Base-by-base conservation (phyloP, 2,329 filamentous ascomycete genomes). In the Rutstroemia sp. region DNA sequence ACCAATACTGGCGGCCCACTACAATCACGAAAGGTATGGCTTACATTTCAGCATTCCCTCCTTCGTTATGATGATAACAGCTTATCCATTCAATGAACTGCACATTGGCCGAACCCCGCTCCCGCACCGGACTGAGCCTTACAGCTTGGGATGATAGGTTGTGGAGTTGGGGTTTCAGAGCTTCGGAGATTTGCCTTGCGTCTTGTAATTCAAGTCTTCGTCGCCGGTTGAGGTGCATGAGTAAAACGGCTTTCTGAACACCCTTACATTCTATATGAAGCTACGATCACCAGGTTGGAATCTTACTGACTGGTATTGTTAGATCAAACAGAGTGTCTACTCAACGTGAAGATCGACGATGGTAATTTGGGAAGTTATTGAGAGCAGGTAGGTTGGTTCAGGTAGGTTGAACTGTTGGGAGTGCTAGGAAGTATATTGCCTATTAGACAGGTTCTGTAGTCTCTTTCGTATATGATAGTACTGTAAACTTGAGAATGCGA, bases 71-170 rank as follows among this genome's bases (percentile, higher is more conserved):
- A 82, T 82, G 79, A 82, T 73, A 77, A 78, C 61, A 83, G 84
- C 83, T 83, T 84, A 87, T 87, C 84, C 84, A 87, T 87, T 87
- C 84, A 80, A 85, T 82, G 78, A 87, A 76, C 42, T 71, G 78
- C 79, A 76, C 79, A 72, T 73, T 74, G 70, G 76, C 84, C 85
- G 76, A 87, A 83, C 81, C 80, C 83, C 81, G 75, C 87, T 89
- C 79, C 81, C 85, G 72, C 82, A 88, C 85, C 81, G 70, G 75
- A 89, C 82, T 67, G 63, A 70, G 65, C 69, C 55, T 66, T 67
- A 30, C 63, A 65, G 71, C 68, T 68, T 73, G 78, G 75, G 73
- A 89, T 77, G 86, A 89, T 73, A 70, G 79, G 86, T 88, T 85
- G 86, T 89, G 85, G 82, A 88, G 86, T 87, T 82, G 70, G 76